Conservation (phyloP, 768 basidiomycete genomes). For the Boletus sp. region DNA sequence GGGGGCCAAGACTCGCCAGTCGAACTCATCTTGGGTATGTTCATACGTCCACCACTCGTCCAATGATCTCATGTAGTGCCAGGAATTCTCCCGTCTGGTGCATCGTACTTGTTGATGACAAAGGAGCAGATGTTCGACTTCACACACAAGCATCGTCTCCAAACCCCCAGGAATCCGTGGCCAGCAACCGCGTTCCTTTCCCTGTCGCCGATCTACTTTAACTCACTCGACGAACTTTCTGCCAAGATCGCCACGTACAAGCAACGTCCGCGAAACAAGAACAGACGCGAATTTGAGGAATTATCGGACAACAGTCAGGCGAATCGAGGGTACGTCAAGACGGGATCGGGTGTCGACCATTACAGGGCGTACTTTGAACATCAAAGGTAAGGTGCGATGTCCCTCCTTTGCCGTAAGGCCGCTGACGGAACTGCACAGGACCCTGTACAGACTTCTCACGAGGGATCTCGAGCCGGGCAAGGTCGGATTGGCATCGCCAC, state of each 20-base stretch:
- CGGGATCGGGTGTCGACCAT: slow-evolving; percentile 16
- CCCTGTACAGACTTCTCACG: slow-evolving; percentile 32
- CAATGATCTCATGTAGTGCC: neutral
- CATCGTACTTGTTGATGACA: slow-evolving; percentile 44
- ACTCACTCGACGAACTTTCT: slow-evolving; percentile 26
- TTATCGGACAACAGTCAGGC: slow-evolving; percentile 40
- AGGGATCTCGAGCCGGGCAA: slow-evolving; percentile 24
- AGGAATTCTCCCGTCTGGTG: slow-evolving; percentile 45
- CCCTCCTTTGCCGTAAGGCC: neutral
- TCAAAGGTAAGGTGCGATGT: slow-evolving; percentile 28
- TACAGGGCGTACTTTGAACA: slow-evolving; percentile 46
- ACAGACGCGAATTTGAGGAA: slow-evolving; percentile 13
- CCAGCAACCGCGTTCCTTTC: slow-evolving; percentile 37
- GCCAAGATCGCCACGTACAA: slow-evolving; percentile 40
- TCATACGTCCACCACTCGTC: neutral
- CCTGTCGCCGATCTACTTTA: slow-evolving; percentile 47
- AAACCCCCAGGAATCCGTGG: slow-evolving; percentile 12
- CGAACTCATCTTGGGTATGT: slow-evolving; percentile 44
- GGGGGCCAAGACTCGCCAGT: slow-evolving; percentile 26
- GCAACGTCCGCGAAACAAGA: slow-evolving; percentile 36
- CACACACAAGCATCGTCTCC: slow-evolving; percentile 16
- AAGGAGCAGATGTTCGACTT: slow-evolving; percentile 29
- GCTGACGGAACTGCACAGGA: slow-evolving; percentile 19
- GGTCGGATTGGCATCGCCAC: slow-evolving; percentile 28
- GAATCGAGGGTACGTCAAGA: slow-evolving; percentile 35